Conservation (phyloP, 768 basidiomycete genomes). For the Suillus lakei region DNA sequence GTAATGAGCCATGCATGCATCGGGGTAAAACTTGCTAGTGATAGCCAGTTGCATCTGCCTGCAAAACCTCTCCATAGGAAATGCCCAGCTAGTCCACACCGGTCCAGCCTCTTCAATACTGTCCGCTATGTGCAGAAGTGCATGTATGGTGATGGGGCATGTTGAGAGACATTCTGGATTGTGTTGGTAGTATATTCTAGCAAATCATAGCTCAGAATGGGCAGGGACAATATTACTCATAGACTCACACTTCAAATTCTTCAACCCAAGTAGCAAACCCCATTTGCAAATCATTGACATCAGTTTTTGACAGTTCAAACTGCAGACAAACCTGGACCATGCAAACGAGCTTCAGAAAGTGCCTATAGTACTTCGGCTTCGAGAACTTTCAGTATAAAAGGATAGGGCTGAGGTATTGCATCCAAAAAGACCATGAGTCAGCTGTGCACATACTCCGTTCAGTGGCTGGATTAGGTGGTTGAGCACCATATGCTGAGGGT, state of each 20-base stretch:
- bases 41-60: too few relatives aligned
- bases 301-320: constrained; percentile 34
- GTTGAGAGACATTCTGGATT: constrained; percentile 9
- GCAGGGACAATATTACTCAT: background rate
- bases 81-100: constrained; percentile 26
- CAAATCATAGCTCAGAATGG: background rate
- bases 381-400: constrained; percentile 40
- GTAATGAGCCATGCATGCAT: constrained; percentile 2
- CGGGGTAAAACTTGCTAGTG: background rate
- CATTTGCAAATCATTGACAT: constrained; percentile 29
- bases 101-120: constrained; percentile 21
- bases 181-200: constrained; percentile 15
- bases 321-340: constrained; percentile 44
- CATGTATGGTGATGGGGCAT: constrained; percentile 26
- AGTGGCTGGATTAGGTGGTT: background rate
- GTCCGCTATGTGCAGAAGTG: constrained; percentile 24
- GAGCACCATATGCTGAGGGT: constrained; percentile 9
- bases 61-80: constrained; percentile 26
- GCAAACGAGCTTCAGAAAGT: constrained; percentile 45
- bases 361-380: constrained; percentile 40
- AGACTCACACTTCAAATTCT: constrained; percentile 14
- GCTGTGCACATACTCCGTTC: constrained; percentile 19
- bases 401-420: constrained; percentile 21
- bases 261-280: constrained; percentile 10
- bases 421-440: constrained; percentile 20